Conservation (phyloP, 225 moss, liverwort and hornwort species). For the Antitrichia curtipendula region DNA sequence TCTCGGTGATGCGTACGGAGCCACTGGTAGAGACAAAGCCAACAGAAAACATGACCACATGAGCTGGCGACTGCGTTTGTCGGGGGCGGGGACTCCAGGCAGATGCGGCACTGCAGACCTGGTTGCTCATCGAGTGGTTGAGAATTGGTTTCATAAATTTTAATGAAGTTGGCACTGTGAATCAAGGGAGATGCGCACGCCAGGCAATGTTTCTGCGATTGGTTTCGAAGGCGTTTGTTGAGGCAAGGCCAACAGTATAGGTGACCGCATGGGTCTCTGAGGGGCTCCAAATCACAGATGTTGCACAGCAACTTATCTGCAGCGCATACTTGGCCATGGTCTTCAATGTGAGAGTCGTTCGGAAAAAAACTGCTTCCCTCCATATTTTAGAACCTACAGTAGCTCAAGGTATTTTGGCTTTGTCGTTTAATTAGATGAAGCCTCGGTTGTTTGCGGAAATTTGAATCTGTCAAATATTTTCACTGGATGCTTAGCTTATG, state of each 20-base stretch:
- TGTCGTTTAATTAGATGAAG: neutral
- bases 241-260: neutral
- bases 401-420: neutral
- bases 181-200: neutral
- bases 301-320: neutral
- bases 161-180: neutral
- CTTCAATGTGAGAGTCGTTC: neutral
- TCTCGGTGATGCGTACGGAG: neutral
- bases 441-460: neutral
- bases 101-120: neutral
- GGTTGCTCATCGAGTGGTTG: neutral
- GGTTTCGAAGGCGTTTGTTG: neutral
- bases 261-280: neutral
- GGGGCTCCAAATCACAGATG: neutral
- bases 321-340: neutral
- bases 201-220: neutral
- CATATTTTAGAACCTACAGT: neutral
- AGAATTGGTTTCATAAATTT: neutral
- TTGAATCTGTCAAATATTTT: neutral
- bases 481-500: neutral
- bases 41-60: neutral
- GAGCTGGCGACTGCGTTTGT: neutral
- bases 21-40: neutral
- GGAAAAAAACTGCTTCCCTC: neutral
- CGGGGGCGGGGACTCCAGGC: neutral